Conservation (phyloP, 2,329 filamentous ascomycete genomes). For the Fragosphaeria purpurea region DNA sequence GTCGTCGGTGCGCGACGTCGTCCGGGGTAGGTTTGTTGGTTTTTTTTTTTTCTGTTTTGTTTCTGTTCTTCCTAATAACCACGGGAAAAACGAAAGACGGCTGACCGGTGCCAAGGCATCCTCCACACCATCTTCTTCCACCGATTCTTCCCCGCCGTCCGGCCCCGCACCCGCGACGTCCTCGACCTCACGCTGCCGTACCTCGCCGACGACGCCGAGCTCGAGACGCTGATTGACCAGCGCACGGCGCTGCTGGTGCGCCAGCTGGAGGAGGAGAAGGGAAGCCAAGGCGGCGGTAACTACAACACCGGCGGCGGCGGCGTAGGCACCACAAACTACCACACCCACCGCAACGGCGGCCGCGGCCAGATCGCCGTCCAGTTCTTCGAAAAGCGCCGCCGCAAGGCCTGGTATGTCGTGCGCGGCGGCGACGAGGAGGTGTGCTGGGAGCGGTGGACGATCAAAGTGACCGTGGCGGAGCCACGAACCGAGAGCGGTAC, state of each 20-base stretch:
- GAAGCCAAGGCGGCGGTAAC: conserved; percentile 23
- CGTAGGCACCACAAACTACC: neutral
- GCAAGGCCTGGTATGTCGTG: conserved; percentile 66
- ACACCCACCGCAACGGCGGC: conserved; percentile 39
- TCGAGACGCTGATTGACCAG: conserved; percentile 89
- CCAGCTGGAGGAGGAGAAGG: conserved; percentile 56
- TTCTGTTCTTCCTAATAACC: neutral
- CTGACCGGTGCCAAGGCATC: conserved; percentile 49
- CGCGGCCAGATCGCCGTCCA: conserved; percentile 75
- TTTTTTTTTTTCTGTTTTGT: neutral
- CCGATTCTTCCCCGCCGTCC: conserved; percentile 83
- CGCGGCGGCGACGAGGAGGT: conserved; percentile 73
- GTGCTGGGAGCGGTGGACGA: conserved; percentile 92
- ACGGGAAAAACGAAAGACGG: too few relatives aligned
- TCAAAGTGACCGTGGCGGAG: conserved; percentile 87
- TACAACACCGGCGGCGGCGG: conserved; percentile 33
- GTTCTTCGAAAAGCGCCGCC: conserved; percentile 87
- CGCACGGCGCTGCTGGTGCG: conserved; percentile 70
- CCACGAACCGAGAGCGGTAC: conserved; percentile 79
- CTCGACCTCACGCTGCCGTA: conserved; percentile 84
- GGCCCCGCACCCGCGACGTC: conserved; percentile 75
- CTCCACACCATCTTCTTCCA: conserved; percentile 98
- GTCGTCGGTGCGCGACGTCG: conserved; percentile 78
- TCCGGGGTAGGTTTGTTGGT: conserved; percentile 59
- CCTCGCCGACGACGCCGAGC: conserved; percentile 70